Evolutionary conservation across 2,329 filamentous ascomycete genomes (phyloP).

Genomic region (Nothophoma quercina): DNA sequence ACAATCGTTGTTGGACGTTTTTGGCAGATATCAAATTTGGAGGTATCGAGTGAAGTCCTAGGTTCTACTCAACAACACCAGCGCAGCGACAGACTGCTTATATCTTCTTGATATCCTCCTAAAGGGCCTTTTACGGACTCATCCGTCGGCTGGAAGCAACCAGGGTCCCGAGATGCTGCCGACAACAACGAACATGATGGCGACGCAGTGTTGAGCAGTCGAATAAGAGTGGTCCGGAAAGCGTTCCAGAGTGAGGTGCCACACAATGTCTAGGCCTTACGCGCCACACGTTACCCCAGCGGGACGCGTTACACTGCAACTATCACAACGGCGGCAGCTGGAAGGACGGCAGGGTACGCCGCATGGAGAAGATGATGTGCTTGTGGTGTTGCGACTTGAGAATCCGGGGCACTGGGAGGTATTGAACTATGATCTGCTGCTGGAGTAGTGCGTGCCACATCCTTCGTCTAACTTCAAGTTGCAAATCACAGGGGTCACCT

Average conservation of each 20-base stretch:
- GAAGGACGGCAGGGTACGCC: background rate
- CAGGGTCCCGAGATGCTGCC: conserved; percentile 38
- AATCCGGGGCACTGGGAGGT: conserved; percentile 7
- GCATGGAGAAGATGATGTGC: background rate
- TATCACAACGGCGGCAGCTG: background rate
- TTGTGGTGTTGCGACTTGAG: conserved; percentile 21
- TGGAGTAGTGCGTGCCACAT: conserved; percentile 18
- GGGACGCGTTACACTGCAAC: conserved; percentile 1
- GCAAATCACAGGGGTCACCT: conserved; percentile 22
- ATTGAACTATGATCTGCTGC: conserved; percentile 5
- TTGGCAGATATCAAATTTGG: background rate
- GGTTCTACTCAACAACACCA: background rate
- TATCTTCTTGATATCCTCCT: conserved; percentile 28
- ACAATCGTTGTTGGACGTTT: conserved; percentile 1
- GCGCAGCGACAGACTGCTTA: conserved; percentile 35
- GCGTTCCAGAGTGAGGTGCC: conserved; percentile 16
- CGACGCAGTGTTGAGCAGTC: conserved; percentile 24
- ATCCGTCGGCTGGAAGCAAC: conserved; percentile 22
- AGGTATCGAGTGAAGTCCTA: background rate
- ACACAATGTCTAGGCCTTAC: conserved; percentile 14
- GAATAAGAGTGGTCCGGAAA: conserved; percentile 33
- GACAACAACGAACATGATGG: conserved; percentile 23
- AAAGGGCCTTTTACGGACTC: conserved; percentile 48
- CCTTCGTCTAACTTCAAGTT: conserved; percentile 21
- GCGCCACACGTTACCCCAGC: conserved; percentile 26